Evolutionary conservation across 192 early-diverging fungal species (phyloP).

Genomic region (Paraglomus brasilianum): DNA sequence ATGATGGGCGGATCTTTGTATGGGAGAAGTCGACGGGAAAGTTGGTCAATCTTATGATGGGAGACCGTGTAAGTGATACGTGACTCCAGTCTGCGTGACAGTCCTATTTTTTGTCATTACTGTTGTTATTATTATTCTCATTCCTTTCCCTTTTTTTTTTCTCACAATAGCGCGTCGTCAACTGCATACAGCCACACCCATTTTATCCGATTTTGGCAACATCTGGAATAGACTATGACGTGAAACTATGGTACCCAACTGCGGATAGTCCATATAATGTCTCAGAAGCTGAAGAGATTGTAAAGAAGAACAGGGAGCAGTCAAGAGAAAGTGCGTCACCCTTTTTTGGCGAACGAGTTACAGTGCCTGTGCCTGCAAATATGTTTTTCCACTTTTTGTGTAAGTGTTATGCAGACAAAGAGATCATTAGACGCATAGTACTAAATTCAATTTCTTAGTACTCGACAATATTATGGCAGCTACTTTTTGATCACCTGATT

Average conservation of each 20-base stretch:
- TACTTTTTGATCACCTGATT: too few relatives aligned
- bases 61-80: conserved; percentile 46
- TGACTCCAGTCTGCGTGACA: neutral
- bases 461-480: too few relatives aligned
- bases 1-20: conserved; percentile 69
- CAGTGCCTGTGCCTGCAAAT: too few relatives aligned
- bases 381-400: too few relatives aligned
- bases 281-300: conserved; percentile 24
- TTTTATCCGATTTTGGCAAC: conserved; percentile 46
- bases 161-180: conserved; percentile 37
- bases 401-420: too few relatives aligned
- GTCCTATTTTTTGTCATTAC: neutral
- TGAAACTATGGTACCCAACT: conserved; percentile 65
- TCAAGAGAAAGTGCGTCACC: neutral
- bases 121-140: neutral
- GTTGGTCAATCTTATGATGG: conserved; percentile 63
- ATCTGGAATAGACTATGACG: conserved; percentile 74
- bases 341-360: too few relatives aligned
- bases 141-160: neutral
- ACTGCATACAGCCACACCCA: conserved; percentile 60
- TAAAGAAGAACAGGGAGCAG: neutral
- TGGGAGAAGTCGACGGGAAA: conserved; percentile 63
- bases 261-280: conserved; percentile 32
- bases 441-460: too few relatives aligned
- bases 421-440: too few relatives aligned